phyloP scores from a whole-genome alignment of 805 yeast species.

The Candida taoyuanica region DNA sequence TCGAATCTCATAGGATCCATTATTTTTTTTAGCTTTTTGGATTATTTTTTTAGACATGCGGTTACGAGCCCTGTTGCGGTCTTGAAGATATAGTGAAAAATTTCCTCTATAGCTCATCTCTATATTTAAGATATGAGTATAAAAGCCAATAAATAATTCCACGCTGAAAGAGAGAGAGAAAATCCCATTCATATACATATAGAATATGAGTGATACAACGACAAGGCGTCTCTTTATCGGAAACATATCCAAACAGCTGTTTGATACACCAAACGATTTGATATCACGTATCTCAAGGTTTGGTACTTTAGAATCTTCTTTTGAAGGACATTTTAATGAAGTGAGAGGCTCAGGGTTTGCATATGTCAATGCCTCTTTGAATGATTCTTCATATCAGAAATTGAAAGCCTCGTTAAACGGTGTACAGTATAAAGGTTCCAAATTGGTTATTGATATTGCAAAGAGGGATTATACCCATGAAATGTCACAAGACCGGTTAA shows the following conservation, averaged over 20 bases:
- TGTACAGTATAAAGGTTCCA: slow-evolving; percentile 69
- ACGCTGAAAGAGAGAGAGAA: too few species aligned
- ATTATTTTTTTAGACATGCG: neutral
- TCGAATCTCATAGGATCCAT: slow-evolving; percentile 23
- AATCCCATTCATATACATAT: neutral
- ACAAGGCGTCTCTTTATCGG: slow-evolving; percentile 58
- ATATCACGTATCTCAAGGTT: slow-evolving; percentile 53
- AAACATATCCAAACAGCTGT: slow-evolving; percentile 51
- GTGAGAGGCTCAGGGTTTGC: slow-evolving; percentile 47
- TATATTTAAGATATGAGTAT: too few species aligned
- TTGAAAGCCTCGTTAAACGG: slow-evolving; percentile 62
- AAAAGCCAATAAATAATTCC: too few species aligned
- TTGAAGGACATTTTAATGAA: slow-evolving; percentile 49
- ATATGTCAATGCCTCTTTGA: slow-evolving; percentile 56
- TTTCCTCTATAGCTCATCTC: too few species aligned
- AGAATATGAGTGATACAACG: slow-evolving; percentile 3
- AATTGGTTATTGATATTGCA: slow-evolving; percentile 58
- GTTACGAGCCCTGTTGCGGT: too few species aligned
- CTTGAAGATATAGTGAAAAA: too few species aligned
- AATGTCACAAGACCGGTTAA: slow-evolving; percentile 45
- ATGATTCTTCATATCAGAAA: slow-evolving; percentile 48
- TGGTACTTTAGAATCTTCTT: slow-evolving; percentile 50
- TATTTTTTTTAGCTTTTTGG: slow-evolving; percentile 9
- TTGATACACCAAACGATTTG: slow-evolving; percentile 42
- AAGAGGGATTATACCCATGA: slow-evolving; percentile 44